phyloP scores from a whole-genome alignment of 2,329 filamentous ascomycete genomes.

The Cladosporium oxysporum region DNA sequence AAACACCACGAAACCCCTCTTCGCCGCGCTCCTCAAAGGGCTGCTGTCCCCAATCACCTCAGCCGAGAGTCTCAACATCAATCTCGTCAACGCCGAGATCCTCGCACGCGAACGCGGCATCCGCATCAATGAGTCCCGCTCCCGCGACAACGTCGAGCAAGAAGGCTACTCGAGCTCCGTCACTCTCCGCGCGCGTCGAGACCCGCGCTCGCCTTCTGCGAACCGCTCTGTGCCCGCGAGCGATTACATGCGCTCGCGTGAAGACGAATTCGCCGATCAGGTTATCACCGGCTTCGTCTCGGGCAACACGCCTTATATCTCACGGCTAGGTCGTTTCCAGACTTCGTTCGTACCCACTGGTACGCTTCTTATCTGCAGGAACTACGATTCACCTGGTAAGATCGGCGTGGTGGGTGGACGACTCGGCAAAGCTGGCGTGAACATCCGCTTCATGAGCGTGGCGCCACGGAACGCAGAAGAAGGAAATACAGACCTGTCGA shows the following conservation, averaged over 20 bases:
- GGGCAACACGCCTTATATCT: slow-evolving; percentile 67
- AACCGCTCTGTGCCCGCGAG: slow-evolving; percentile 23
- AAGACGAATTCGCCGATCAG: slow-evolving; percentile 46
- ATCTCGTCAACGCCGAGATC: slow-evolving; percentile 78
- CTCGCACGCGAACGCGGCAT: slow-evolving; percentile 77
- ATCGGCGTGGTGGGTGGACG: slow-evolving; percentile 76
- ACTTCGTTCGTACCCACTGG: slow-evolving; percentile 74
- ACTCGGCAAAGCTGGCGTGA: slow-evolving; percentile 69
- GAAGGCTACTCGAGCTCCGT: slow-evolving; percentile 70
- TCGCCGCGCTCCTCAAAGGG: slow-evolving; percentile 77
- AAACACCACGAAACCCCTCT: slow-evolving; percentile 74
- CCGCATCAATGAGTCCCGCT: slow-evolving; percentile 72
- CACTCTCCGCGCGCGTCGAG: slow-evolving; percentile 59
- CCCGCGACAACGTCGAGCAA: slow-evolving; percentile 60
- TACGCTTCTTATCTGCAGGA: slow-evolving; percentile 74
- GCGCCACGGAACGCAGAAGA: slow-evolving; percentile 49
- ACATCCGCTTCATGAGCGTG: slow-evolving; percentile 80
- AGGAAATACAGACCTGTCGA: slow-evolving; percentile 18
- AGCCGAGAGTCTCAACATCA: slow-evolving; percentile 67
- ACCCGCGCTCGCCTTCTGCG: slow-evolving; percentile 36
- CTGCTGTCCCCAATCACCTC: slow-evolving; percentile 69
- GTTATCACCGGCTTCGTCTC: slow-evolving; percentile 68
- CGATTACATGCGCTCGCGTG: slow-evolving; percentile 22
- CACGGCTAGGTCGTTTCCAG: slow-evolving; percentile 70
- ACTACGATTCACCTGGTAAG: slow-evolving; percentile 79